Evolutionary conservation across 208 protist species (phyloP).

Genomic region (Blechomonas ayalai): DNA sequence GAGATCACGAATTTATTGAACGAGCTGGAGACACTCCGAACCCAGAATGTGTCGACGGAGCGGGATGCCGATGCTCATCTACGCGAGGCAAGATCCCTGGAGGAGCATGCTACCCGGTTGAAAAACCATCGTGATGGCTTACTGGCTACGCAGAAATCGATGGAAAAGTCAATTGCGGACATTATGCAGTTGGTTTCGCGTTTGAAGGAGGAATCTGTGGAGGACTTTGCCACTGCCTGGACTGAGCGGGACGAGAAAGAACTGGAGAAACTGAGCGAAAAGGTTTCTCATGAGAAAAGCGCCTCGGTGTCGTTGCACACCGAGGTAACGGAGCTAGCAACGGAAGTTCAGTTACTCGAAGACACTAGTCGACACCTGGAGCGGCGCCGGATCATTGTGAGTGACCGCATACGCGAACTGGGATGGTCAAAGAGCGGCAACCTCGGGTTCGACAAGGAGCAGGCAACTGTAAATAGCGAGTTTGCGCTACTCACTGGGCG

Average conservation of each 20-base stretch:
- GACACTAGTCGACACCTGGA: slow-evolving; percentile 56
- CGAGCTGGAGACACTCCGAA: slow-evolving; percentile 54
- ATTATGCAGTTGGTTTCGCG: slow-evolving; percentile 16
- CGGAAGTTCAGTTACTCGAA: slow-evolving; percentile 62
- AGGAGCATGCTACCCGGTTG: slow-evolving; percentile 20
- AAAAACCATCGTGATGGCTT: slow-evolving; percentile 45
- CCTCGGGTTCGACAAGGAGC: slow-evolving; percentile 22
- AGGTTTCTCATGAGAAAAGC: slow-evolving; percentile 25
- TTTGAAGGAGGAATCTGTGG: slow-evolving; percentile 37
- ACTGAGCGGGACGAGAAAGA: slow-evolving; percentile 46
- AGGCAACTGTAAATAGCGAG: slow-evolving; percentile 44
- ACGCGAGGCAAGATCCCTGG: slow-evolving; percentile 28
- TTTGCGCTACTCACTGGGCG: slow-evolving; percentile 30
- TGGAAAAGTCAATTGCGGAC: slow-evolving; percentile 39
- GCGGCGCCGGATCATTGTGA: slow-evolving; percentile 37
- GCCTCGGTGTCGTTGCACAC: slow-evolving; percentile 30
- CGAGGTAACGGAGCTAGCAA: slow-evolving; percentile 39
- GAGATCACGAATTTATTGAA: slow-evolving; percentile 71
- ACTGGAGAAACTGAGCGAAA: slow-evolving; percentile 50
- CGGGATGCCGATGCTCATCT: slow-evolving; percentile 31
- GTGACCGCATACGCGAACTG: slow-evolving; percentile 55
- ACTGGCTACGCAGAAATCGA: slow-evolving; percentile 15
- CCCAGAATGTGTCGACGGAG: slow-evolving; percentile 37
- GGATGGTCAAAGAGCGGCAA: slow-evolving; percentile 37
- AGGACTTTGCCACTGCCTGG: slow-evolving; percentile 63